Evolutionary conservation across 192 early-diverging fungal species (phyloP).

Genomic region (Geosiphon pyriformis): DNA sequence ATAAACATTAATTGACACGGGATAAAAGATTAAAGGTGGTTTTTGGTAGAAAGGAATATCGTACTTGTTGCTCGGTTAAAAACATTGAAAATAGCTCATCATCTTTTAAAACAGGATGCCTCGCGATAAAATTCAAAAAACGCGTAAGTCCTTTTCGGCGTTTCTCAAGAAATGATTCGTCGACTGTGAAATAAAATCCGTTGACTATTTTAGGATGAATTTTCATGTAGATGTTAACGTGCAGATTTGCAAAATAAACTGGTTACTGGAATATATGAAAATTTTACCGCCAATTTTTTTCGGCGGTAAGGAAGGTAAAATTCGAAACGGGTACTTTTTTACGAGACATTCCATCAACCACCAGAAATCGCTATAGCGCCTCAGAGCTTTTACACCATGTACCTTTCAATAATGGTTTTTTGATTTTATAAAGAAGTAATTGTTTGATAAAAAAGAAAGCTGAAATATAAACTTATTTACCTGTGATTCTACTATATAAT

Average conservation of each 20-base stretch:
- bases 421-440: background rate
- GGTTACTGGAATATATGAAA: background rate
- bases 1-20: too few species aligned
- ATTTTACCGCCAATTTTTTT: constrained; percentile 75
- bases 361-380: constrained; percentile 89
- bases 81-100: constrained; percentile 61
- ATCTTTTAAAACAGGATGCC: constrained; percentile 65
- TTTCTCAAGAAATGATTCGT: constrained; percentile 65
- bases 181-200: constrained; percentile 41
- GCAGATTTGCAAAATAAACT: background rate
- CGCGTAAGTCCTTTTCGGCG: constrained; percentile 63
- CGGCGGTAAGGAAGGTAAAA: constrained; percentile 79
- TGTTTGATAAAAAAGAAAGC: background rate
- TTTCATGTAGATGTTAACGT: background rate
- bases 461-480: constrained; percentile 35
- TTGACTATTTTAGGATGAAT: constrained; percentile 27
- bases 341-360: constrained; percentile 78
- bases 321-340: constrained; percentile 76
- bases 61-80: constrained; percentile 60
- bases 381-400: constrained; percentile 52
- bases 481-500: constrained; percentile 75
- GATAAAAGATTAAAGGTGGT: too few species aligned
- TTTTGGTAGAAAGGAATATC: constrained; percentile 10
- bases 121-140: constrained; percentile 68
- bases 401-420: constrained; percentile 23